These are phyloP conservation scores for Trametes cubensis DNA, from an alignment of 768 basidiomycete species.

Conservation along the genomic window DNA sequence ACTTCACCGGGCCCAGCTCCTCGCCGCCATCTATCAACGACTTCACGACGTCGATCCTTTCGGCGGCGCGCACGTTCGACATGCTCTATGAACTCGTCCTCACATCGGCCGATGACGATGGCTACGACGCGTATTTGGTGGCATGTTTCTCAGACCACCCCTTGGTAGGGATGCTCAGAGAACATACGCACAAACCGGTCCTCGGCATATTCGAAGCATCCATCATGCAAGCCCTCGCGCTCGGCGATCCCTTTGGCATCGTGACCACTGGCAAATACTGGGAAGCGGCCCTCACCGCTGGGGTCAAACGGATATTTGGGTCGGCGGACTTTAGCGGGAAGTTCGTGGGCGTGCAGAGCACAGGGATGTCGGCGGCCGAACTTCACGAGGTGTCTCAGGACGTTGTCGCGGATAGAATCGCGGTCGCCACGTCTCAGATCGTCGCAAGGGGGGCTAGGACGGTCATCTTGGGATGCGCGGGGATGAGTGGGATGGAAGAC, in stretches of 20 bases:
- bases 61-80: slow-evolving; percentile 19
- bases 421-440: slow-evolving; percentile 31
- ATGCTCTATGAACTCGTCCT: neutral
- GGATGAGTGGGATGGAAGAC: slow-evolving; percentile 32
- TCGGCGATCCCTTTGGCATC: slow-evolving; percentile 36
- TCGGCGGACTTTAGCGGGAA: slow-evolving; percentile 15
- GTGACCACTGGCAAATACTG: slow-evolving; percentile 42
- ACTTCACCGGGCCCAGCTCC: slow-evolving; percentile 23
- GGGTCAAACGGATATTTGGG: slow-evolving; percentile 29
- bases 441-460: slow-evolving; percentile 26
- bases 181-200: slow-evolving; percentile 26
- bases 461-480: slow-evolving; percentile 31
- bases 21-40: slow-evolving; percentile 31
- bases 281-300: slow-evolving; percentile 34
- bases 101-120: slow-evolving; percentile 3
- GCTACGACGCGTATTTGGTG: slow-evolving; percentile 31
- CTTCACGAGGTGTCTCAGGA: slow-evolving; percentile 33
- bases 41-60: slow-evolving; percentile 23
- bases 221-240: slow-evolving; percentile 32
- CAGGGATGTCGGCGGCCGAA: slow-evolving; percentile 39
- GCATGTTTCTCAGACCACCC: slow-evolving; percentile 41
- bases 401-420: slow-evolving; percentile 32
- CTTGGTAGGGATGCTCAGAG: slow-evolving; percentile 32
- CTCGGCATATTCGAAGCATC: slow-evolving; percentile 43
- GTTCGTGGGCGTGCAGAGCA: slow-evolving; percentile 39